Percentiles rank a stretch among this genome's conserved stretches.
Evolutionary conservation across 2,329 filamentous ascomycete genomes (phyloP).

Genomic region (Westerdykella ornata): DNA sequence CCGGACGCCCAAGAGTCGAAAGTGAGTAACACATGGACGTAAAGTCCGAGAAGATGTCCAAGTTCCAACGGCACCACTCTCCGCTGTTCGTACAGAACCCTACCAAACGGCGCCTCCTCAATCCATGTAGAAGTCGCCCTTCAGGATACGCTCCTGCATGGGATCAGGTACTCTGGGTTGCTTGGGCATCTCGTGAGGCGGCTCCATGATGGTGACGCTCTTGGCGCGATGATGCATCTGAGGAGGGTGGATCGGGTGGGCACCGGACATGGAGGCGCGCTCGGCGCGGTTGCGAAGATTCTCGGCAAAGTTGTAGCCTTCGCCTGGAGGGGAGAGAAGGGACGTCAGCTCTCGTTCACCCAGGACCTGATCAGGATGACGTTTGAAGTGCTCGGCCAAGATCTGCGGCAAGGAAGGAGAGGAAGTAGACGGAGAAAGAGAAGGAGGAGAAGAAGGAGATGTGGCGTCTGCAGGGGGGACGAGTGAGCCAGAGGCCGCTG

Average conservation of each 20-base stretch:
- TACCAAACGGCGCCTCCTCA: conserved; percentile 38
- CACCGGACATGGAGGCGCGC: conserved; percentile 56
- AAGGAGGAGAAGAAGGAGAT: conserved; percentile 2
- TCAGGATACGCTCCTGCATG: conserved; percentile 93
- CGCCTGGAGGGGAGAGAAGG: conserved; percentile 60
- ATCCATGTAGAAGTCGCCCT: conserved; percentile 98
- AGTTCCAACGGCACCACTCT: too few species aligned
- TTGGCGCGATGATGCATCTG: conserved; percentile 58
- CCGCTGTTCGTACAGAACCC: background rate
- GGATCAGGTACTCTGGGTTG: conserved; percentile 61
- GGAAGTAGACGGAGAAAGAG: conserved; percentile 7
- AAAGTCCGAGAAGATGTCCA: too few species aligned
- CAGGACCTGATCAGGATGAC: conserved; percentile 25
- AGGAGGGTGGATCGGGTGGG: conserved; percentile 29
- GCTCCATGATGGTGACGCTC: conserved; percentile 59
- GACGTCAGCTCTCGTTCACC: conserved; percentile 57
- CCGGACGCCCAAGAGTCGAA: too few species aligned
- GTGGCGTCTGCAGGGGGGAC: conserved; percentile 18
- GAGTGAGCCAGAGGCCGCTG: conserved; percentile 14
- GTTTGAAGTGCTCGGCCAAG: conserved; percentile 26
- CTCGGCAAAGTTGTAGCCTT: conserved; percentile 96
- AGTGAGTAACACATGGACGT: too few species aligned
- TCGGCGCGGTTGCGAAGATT: conserved; percentile 88
- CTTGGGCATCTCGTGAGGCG: conserved; percentile 56
- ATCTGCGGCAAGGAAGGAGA: conserved; percentile 21